These are phyloP conservation scores for Cyberlindnera maclurae DNA, from an alignment of 805 yeast genomes.

Conservation along the genomic window DNA sequence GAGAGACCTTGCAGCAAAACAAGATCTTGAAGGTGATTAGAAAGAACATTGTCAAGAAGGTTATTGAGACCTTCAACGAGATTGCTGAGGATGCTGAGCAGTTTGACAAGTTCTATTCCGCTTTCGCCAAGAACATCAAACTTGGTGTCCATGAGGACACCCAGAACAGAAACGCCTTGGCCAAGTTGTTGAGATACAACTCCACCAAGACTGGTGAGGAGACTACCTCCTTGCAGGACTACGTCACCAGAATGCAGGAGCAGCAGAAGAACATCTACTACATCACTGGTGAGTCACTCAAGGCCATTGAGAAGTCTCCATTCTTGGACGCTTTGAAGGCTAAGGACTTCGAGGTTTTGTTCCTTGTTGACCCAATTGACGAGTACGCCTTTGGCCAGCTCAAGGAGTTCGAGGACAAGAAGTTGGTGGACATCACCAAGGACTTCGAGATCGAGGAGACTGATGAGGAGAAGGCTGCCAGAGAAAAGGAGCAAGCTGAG, in stretches of 20 bases:
- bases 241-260: slow-evolving; percentile 99
- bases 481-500: slow-evolving; percentile 90
- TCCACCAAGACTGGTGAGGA: slow-evolving; percentile 95
- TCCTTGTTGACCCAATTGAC: slow-evolving; percentile 98
- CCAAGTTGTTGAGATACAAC: slow-evolving; percentile 94
- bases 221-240: slow-evolving; percentile 89
- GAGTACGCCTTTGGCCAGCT: slow-evolving; percentile 99
- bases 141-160: slow-evolving; percentile 99
- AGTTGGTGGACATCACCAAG: slow-evolving; percentile 97
- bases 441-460: slow-evolving; percentile 98
- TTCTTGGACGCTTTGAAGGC: slow-evolving; percentile 98
- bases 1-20: slow-evolving; percentile 99
- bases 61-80: slow-evolving; percentile 97
- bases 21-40: slow-evolving; percentile 98
- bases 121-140: slow-evolving; percentile 96
- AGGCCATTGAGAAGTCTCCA: slow-evolving; percentile 98
- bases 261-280: slow-evolving; percentile 99
- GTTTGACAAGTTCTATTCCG: slow-evolving; percentile 96
- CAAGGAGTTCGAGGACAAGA: slow-evolving; percentile 99
- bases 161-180: slow-evolving; percentile 92
- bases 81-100: slow-evolving; percentile 98
- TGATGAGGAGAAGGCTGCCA: slow-evolving; percentile 91
- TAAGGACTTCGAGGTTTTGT: slow-evolving; percentile 96
- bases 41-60: slow-evolving; percentile 98
- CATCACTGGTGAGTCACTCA: slow-evolving; percentile 97